Conservation (phyloP, 2,329 filamentous ascomycete genomes). For the Hymenoscyphus albidus region DNA sequence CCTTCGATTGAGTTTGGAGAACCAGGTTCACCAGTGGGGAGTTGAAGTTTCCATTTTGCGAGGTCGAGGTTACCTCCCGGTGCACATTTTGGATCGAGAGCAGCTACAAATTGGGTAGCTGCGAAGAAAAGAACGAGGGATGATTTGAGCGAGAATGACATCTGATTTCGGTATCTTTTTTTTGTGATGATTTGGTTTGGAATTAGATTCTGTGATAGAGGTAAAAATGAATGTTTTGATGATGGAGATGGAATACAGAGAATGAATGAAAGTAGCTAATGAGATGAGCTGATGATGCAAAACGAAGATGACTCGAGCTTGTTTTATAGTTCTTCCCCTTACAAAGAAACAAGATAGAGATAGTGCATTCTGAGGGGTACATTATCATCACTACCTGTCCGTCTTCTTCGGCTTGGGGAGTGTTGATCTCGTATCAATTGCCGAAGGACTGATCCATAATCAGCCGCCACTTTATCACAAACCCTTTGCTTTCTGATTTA, state of each 20-base stretch:
- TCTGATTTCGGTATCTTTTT: background rate
- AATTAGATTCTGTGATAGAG: background rate
- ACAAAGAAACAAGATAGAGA: background rate
- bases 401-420: background rate
- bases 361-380: no score
- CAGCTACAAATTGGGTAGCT: background rate
- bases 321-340: background rate
- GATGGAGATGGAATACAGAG: background rate
- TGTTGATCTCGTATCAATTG: background rate
- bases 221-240: background rate
- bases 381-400: background rate
- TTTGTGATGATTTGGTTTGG: background rate
- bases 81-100: conserved; percentile 1
- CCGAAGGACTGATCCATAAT: background rate
- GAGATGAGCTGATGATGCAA: background rate
- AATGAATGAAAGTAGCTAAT: background rate
- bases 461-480: background rate
- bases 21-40: conserved; percentile 36
- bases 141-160: background rate
- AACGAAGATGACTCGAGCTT: background rate
- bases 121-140: background rate
- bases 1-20: conserved; percentile 33
- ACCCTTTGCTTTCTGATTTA: background rate
- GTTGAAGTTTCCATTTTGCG: conserved; percentile 37
- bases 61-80: conserved; percentile 27